Percentiles rank a stretch among this genome's conserved stretches.
Evolutionary conservation across 2,329 filamentous ascomycete species (phyloP).

Genomic region (Cordyceps militaris): DNA sequence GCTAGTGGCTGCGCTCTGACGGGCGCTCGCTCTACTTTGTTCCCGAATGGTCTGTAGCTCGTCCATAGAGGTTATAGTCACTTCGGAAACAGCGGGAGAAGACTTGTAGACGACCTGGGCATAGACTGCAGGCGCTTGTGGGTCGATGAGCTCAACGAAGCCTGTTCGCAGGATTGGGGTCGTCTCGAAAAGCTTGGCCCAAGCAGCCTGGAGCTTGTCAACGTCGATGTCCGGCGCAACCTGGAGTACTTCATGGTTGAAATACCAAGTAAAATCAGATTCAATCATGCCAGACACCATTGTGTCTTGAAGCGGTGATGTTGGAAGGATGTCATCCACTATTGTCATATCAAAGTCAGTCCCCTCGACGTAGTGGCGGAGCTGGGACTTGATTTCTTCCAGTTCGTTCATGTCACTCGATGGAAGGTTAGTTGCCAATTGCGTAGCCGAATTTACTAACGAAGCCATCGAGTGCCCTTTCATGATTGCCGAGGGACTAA

Average conservation of each 20-base stretch:
- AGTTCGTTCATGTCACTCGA: neutral
- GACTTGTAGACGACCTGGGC: constrained; percentile 40
- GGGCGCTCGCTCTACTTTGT: constrained; percentile 15
- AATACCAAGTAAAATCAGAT: constrained; percentile 70
- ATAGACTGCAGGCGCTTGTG: constrained; percentile 43
- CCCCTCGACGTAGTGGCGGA: neutral
- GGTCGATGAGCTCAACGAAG: constrained; percentile 61
- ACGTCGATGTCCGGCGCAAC: constrained; percentile 50
- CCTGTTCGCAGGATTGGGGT: constrained; percentile 70
- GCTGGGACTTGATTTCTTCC: neutral
- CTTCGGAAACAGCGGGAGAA: constrained; percentile 16
- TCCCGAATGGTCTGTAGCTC: constrained; percentile 27
- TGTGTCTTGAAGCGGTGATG: constrained; percentile 78
- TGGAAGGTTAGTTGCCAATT: constrained; percentile 10
- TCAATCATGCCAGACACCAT: constrained; percentile 77
- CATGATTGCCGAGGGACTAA: constrained; percentile 74
- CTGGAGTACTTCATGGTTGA: constrained; percentile 73
- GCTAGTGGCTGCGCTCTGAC: constrained; percentile 30
- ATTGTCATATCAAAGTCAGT: constrained; percentile 15
- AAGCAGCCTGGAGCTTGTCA: constrained; percentile 50
- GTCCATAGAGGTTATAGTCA: constrained; percentile 21
- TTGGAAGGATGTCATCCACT: constrained; percentile 58
- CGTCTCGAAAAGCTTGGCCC: constrained; percentile 48
- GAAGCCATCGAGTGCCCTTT: constrained; percentile 64
- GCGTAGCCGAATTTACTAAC: neutral